Evolutionary conservation across 306 rosid species (phyloP), one percentile per base, ranked within the genome.

Genomic region (Cucurbita maxima): DNA sequence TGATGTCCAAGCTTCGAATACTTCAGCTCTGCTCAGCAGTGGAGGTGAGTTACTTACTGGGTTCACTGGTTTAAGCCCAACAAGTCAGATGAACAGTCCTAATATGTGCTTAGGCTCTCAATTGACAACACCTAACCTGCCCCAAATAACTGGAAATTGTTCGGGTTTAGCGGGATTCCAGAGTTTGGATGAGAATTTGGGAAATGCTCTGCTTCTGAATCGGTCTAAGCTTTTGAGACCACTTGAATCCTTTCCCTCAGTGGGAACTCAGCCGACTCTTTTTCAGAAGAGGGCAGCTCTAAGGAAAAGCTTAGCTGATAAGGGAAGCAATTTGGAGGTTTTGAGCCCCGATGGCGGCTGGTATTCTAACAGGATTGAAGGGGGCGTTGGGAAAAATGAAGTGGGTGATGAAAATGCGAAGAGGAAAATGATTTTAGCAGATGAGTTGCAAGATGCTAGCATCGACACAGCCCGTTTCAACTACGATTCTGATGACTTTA

Each of bases 401-500:
- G 4, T 41, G 41, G 53, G 54, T 1, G 77, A 56, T 5, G 77
- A 57, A 58, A 74, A 48, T 10, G 71, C 55, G 10, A 58, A 60
- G 73, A 75, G 73, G 63, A 75, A 12, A 18, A 61, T 75, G 72
- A 15, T 55, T 15, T 34, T 51, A 79, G 86, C 83, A 72, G 88
- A 76, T 22, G 96, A 84, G 16, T 51, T 78, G 8, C 96, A 85
- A 1, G 97, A 90, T 52, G 76, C 25, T 10, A 94, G 93, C 71
- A 41, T 75, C 51, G 97, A 83, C 51, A 81, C 83, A 12, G 86
- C 99, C 0, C 84, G 82, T 69, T 74, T 87, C 82, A 93, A 87
- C 78, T 95, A 89, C 68, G 99, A 95, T 71, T 91, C 96, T 5
- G 99, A 95, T 76, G 97, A 89, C 43, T 68, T 67, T 10, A 79